Conservation (phyloP, 257 asterid genomes). For the Ilex asprella region DNA sequence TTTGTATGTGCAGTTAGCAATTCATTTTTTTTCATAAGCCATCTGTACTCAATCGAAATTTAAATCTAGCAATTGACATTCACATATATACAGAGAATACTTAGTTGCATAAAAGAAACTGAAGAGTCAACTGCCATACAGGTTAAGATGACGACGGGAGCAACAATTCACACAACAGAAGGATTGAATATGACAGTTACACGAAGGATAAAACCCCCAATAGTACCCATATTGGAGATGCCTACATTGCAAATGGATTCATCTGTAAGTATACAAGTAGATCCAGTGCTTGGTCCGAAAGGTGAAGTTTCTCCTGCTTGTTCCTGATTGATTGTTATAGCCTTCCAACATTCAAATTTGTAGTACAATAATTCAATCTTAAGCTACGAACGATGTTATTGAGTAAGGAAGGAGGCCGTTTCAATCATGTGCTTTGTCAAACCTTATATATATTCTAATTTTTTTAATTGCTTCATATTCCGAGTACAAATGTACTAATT, state of each 20-base stretch:
- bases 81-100: not conserved
- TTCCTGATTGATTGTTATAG: conserved; percentile 12
- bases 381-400: too few species aligned
- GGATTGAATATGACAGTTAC: conserved; percentile 89
- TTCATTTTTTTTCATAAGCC: not conserved
- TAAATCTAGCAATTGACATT: not conserved
- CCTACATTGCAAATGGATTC: conserved; percentile 38
- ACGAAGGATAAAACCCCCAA: conserved; percentile 51
- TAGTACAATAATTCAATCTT: too few species aligned
- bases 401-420: too few species aligned
- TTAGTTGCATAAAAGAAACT: not conserved
- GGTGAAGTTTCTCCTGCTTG: conserved; percentile 42
- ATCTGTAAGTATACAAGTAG: conserved; percentile 16
- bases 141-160: conserved; percentile 98
- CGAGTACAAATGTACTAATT: too few species aligned
- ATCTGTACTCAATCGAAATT: not conserved
- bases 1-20: too few species aligned
- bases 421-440: too few species aligned
- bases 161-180: conserved; percentile 92
- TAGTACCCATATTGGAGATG: conserved; percentile 51
- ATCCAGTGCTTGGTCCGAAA: conserved; percentile 31
- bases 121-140: conserved; percentile 20
- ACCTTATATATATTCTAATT: too few species aligned
- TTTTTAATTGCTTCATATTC: too few species aligned
- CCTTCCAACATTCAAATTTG: too few species aligned